Base-by-base conservation (phyloP, 2,329 filamentous ascomycete genomes). In the Exophiala spinifera region DNA sequence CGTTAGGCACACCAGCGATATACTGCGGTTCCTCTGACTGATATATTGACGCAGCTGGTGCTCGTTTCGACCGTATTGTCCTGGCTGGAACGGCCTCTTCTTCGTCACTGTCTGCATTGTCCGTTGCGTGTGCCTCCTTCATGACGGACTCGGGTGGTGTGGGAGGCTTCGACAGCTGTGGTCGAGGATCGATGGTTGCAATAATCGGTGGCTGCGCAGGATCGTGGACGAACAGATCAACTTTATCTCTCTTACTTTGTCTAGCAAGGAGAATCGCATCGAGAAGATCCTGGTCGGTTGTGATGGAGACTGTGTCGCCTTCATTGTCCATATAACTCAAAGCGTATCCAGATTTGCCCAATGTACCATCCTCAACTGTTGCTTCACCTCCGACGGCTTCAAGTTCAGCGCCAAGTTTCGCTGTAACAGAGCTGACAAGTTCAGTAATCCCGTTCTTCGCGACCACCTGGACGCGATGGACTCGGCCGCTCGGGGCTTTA, bases 321-420 rank as follows among this genome's bases (percentile, higher is more conserved):
- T 99, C 94, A 64, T 97, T 92, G 69, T 99, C 94, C 63, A 97
- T 78, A 68, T 97, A 99, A 77, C 91, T 96, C 57, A 99, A 77
- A 23, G 92, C 94, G 67, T 92, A 99, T 5, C 94, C 94, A 33
- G 83, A 80, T 48, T 83, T 81, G 46, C 84, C 84, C 39, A 96
- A 78, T 67, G 84, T 87, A 64, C 90, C 91, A 20, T 95, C 87
- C 53, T 91, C 87, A 17, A 91, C 86, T 0, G 75, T 78, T 1
- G 92, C 89, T 45, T 81, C 78, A 40, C 94, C 94, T 49, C 94
- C 94, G 63, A 99, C 87, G 20, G 84, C 79, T 3, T 94, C 89
- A 14, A 88, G 80, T 72, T 99, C 94, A 14, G 77, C 71, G 20
- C 92, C 92, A 13, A 99, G 83, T 76, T 99, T 99, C 52, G 85